A percentile compares a stretch with the other conserved stretches of the same genome.
Conservation (phyloP, 257 asterid species). For the Paraleonurus japonicus region DNA sequence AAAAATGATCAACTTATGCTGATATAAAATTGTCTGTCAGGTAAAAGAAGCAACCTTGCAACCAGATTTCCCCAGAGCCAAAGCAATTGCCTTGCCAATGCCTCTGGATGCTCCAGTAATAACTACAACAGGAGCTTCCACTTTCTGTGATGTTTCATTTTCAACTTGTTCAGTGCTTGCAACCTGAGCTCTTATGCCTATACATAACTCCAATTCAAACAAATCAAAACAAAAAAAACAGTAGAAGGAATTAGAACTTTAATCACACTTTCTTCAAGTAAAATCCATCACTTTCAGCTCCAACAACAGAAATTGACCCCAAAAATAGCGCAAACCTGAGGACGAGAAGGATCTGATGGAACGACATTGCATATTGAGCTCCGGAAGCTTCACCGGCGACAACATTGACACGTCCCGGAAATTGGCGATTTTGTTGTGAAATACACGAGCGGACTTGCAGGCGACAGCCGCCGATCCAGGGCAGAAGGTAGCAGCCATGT, state of each 20-base stretch:
- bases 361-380: constrained; percentile 40
- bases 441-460: constrained; percentile 35
- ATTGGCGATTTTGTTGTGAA: constrained; percentile 32
- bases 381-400: constrained; percentile 37
- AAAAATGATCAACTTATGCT: background rate
- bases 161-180: constrained; percentile 51
- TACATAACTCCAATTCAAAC: constrained; percentile 10
- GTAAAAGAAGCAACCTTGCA: constrained; percentile 66
- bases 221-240: background rate
- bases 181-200: constrained; percentile 72
- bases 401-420: constrained; percentile 24
- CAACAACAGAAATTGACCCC: background rate
- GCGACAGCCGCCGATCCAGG: constrained; percentile 61
- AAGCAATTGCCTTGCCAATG: constrained; percentile 86
- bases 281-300: background rate
- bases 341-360: constrained; percentile 45
- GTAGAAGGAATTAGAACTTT: background rate
- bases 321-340: constrained; percentile 32
- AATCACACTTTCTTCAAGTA: background rate
- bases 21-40: background rate
- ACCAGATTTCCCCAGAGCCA: constrained; percentile 89
- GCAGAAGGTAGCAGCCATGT: constrained; percentile 44
- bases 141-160: constrained; percentile 45
- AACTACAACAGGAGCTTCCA: constrained; percentile 77
- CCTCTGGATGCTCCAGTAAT: constrained; percentile 98